These are phyloP conservation scores for Adansonia rubrostipa DNA, from an alignment of 441 rosid species.

Conservation along the genomic window DNA sequence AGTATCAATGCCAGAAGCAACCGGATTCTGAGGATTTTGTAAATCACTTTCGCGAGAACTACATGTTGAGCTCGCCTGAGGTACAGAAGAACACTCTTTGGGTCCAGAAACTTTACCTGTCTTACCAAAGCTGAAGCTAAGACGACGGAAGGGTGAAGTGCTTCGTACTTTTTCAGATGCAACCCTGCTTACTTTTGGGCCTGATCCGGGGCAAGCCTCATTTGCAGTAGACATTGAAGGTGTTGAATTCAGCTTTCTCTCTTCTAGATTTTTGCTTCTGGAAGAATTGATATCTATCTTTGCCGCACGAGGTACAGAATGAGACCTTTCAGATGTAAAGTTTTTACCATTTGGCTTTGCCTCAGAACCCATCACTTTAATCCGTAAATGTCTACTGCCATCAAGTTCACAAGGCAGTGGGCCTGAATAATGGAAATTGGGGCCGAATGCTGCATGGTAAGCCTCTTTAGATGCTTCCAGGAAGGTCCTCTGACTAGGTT, in stretches of 20 bases:
- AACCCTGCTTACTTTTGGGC: conserved; percentile 43
- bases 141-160: conserved; percentile 83
- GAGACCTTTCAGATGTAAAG: conserved; percentile 43
- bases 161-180: conserved; percentile 72
- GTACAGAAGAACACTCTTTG: conserved; percentile 45
- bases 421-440: conserved; percentile 49
- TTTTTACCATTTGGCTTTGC: conserved; percentile 34
- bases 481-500: conserved; percentile 49
- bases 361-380: conserved; percentile 43
- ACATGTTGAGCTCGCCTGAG: conserved; percentile 36
- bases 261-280: conserved; percentile 44
- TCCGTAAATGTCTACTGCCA: conserved; percentile 36
- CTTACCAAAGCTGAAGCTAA: conserved; percentile 67
- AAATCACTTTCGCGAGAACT: conserved; percentile 44
- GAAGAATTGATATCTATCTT: conserved; percentile 44
- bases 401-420: conserved; percentile 48
- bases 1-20: conserved; percentile 42
- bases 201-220: conserved; percentile 44
- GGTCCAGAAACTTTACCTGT: conserved; percentile 59
- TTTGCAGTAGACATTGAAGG: conserved; percentile 32
- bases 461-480: conserved; percentile 39
- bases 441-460: conserved; percentile 34
- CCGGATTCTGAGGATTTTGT: conserved; percentile 46
- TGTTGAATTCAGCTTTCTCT: conserved; percentile 38
- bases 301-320: conserved; percentile 47